These are phyloP conservation scores for Tricholoma terreum DNA, from an alignment of 768 basidiomycete species.

Conservation along the genomic window DNA sequence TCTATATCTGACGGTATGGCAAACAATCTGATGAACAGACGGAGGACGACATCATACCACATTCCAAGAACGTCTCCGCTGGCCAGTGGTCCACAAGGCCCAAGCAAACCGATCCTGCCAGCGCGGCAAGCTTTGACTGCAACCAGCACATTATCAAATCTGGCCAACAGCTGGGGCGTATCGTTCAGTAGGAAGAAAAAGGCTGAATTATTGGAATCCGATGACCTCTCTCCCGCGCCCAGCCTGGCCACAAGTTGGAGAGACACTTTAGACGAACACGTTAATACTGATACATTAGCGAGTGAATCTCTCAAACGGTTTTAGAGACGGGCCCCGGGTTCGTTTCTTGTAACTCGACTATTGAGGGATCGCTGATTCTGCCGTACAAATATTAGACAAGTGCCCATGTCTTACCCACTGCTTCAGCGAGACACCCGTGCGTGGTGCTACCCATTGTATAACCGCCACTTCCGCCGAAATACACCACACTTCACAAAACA, in stretches of 20 bases:
- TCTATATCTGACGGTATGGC: conserved; percentile 62
- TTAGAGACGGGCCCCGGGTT: conserved; percentile 7
- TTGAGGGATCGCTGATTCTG: neutral
- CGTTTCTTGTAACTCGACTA: neutral
- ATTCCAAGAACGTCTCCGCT: conserved; percentile 49
- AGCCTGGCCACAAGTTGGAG: conserved; percentile 5
- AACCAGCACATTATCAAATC: conserved; percentile 50
- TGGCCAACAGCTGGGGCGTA: conserved; percentile 66
- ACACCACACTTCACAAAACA: too few relatives aligned
- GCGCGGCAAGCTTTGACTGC: conserved; percentile 36
- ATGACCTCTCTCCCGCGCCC: neutral
- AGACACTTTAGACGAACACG: neutral
- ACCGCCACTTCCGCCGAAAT: too few relatives aligned
- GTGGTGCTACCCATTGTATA: too few relatives aligned
- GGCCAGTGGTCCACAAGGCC: conserved; percentile 28
- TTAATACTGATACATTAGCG: conserved; percentile 10
- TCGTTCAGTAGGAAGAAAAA: conserved; percentile 59
- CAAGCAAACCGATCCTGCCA: conserved; percentile 24
- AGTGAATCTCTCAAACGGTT: conserved; percentile 19
- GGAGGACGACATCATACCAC: conserved; percentile 62
- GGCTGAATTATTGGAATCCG: conserved; percentile 6
- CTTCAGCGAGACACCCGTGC: too few relatives aligned
- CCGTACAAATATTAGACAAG: too few relatives aligned
- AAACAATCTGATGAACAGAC: conserved; percentile 40
- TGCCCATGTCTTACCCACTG: too few relatives aligned